Evolutionary conservation across 805 yeast species (phyloP), one percentile per base, ranked within the genome.

Genomic region (Ogataea paraovalis): DNA sequence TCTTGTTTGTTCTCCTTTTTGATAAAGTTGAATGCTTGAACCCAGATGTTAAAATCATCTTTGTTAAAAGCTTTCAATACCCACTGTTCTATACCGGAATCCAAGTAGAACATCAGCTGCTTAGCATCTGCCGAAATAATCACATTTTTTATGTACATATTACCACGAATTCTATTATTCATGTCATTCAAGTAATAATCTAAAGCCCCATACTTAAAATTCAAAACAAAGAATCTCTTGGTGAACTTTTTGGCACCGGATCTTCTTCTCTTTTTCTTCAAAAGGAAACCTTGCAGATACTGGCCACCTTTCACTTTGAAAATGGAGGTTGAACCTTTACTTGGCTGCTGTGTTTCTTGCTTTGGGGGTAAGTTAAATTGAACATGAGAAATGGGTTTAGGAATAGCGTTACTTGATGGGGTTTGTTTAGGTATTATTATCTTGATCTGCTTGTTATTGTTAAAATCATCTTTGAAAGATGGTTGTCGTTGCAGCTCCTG

Each of bases 11-110:
- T 48, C 43, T 56, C 58, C 37, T 56, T 67, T 61, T 63, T 79
- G 44, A 78, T 67, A 19, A 67, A 66, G 57, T 88, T 84, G 53
- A 91, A 77, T 2, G 96, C 96, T 44, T 81, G 75, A 13, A 85
- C 78, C 99, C 99, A 94, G 5, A 78, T 73, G 32, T 80, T 76
- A 76, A 89, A 94, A 53, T 86, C 91, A 6, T 74, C 71, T 10
- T 67, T 66, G 47, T 74, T 80, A 41, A 73, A 68, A 0, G 97
- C 87, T 57, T 86, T 87, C 50, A 92, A 71, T 34, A 80, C 82
- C 98, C 98, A 92, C 9, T 87, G 82, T 63, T 92, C 98, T 81
- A 92, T 83, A 2, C 98, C 98, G 0, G 97, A 89, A 64, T 94
- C 97, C 49, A 94, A 77, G 41, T 85, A 82, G 39, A 94, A 82